Evolutionary conservation across 805 yeast genomes (phyloP).

Genomic region (Ogataea populi-albae): DNA sequence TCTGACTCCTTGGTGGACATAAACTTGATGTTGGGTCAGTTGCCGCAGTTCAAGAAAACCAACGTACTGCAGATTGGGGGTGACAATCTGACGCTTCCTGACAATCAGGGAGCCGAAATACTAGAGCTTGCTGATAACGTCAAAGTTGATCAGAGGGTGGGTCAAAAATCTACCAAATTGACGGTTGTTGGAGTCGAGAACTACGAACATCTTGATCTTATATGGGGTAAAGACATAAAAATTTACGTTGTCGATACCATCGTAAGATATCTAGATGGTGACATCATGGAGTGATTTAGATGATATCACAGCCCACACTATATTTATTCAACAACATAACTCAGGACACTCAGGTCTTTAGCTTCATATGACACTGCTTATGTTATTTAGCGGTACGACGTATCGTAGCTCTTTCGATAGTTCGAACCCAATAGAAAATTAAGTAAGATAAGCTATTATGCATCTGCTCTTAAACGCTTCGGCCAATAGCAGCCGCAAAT

Average conservation of each 20-base stretch:
- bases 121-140: slow-evolving; percentile 11
- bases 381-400: too few species aligned
- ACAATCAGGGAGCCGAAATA: background rate
- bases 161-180: slow-evolving; percentile 9
- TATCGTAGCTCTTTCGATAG: too few species aligned
- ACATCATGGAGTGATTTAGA: too few species aligned
- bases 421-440: too few species aligned
- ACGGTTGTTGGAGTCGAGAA: slow-evolving; percentile 50
- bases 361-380: too few species aligned
- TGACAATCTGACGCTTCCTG: slow-evolving; percentile 4
- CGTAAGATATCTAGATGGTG: slow-evolving; percentile 24
- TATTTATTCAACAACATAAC: too few species aligned
- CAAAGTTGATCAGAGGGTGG: slow-evolving; percentile 15
- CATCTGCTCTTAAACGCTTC: too few species aligned
- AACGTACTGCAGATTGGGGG: slow-evolving; percentile 5
- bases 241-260: slow-evolving; percentile 44
- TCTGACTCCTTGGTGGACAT: slow-evolving; percentile 85
- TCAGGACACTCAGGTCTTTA: too few species aligned
- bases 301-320: too few species aligned
- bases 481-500: too few species aligned
- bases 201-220: slow-evolving; percentile 87
- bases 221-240: slow-evolving; percentile 83
- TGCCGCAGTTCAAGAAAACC: slow-evolving; percentile 34
- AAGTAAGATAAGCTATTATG: too few species aligned
- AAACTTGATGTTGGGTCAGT: slow-evolving; percentile 53